phyloP scores from a whole-genome alignment of 1,284 basidiomycete species.

The Pseudozyma thailandica region DNA sequence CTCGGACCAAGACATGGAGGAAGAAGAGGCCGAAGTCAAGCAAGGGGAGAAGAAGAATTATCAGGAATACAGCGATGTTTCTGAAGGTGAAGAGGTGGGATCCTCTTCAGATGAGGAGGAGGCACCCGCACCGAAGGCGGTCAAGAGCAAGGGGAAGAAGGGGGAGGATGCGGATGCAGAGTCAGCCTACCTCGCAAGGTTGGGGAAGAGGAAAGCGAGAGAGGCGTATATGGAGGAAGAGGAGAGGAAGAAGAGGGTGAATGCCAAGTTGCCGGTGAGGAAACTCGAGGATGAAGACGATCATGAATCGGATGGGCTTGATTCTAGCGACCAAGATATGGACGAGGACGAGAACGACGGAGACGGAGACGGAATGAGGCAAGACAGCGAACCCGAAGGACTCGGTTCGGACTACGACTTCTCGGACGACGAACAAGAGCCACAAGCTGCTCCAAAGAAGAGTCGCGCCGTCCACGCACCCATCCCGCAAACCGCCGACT shows the following conservation, averaged over 20 bases:
- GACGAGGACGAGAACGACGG: slow-evolving; percentile 7
- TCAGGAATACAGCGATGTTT: slow-evolving; percentile 44
- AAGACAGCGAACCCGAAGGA: slow-evolving; percentile 24
- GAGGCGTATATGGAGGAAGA: slow-evolving; percentile 30
- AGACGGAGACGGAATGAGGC: slow-evolving; percentile 3
- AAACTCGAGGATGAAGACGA: slow-evolving; percentile 23
- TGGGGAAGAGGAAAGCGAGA: slow-evolving; percentile 44
- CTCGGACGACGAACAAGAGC: slow-evolving; percentile 16
- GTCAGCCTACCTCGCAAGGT: slow-evolving; percentile 41
- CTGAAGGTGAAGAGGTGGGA: slow-evolving; percentile 43
- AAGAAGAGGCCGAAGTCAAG: slow-evolving; percentile 2
- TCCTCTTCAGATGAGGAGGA: slow-evolving; percentile 20
- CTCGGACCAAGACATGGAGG: slow-evolving; percentile 9
- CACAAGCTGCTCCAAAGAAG: neutral
- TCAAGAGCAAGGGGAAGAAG: slow-evolving; percentile 21
- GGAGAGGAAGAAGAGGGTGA: slow-evolving; percentile 37
- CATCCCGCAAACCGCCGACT: slow-evolving; percentile 14
- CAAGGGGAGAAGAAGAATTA: slow-evolving; percentile 35
- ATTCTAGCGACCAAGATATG: slow-evolving; percentile 23
- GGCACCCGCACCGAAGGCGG: neutral
- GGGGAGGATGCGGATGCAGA: slow-evolving; percentile 42
- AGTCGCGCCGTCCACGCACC: slow-evolving; percentile 55
- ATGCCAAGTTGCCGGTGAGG: slow-evolving; percentile 31
- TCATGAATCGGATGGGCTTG: slow-evolving; percentile 2
- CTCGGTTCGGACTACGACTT: slow-evolving; percentile 9